These are phyloP conservation scores for Xerocomellus dryophilus DNA, from an alignment of 768 basidiomycete genomes.

Conservation along the genomic window DNA sequence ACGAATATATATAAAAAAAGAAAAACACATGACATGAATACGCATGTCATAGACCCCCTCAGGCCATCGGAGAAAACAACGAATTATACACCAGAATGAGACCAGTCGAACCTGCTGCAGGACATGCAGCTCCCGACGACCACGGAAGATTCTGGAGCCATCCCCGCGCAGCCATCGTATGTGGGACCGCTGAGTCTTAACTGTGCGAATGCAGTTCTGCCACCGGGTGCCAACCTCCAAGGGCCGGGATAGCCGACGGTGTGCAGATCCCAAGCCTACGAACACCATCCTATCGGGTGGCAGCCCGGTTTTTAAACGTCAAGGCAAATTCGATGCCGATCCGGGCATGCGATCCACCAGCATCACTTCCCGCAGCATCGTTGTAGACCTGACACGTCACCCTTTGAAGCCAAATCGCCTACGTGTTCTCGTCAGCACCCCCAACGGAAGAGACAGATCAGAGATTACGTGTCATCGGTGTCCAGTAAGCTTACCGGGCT, in stretches of 20 bases:
- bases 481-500: conserved; percentile 14
- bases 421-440: neutral
- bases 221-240: no score
- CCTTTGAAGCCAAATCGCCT: neutral
- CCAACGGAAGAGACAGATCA: neutral
- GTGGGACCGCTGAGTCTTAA: conserved; percentile 6
- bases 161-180: neutral
- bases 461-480: conserved; percentile 11
- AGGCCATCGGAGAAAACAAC: neutral
- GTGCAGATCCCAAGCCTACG: neutral
- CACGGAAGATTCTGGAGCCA: conserved; percentile 13
- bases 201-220: conserved; percentile 1
- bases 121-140: conserved; percentile 9
- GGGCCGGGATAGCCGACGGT: conserved; percentile 10
- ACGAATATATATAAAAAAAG: no score
- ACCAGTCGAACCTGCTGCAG: neutral
- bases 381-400: neutral
- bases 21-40: neutral
- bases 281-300: conserved; percentile 9
- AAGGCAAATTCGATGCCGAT: neutral
- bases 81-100: neutral
- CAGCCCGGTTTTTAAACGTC: neutral
- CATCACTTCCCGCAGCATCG: neutral
- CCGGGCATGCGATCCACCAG: neutral
- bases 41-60: no score